Conservation (phyloP, 495 filamentous ascomycete genomes). For the Xanthoparmelia taractica region DNA sequence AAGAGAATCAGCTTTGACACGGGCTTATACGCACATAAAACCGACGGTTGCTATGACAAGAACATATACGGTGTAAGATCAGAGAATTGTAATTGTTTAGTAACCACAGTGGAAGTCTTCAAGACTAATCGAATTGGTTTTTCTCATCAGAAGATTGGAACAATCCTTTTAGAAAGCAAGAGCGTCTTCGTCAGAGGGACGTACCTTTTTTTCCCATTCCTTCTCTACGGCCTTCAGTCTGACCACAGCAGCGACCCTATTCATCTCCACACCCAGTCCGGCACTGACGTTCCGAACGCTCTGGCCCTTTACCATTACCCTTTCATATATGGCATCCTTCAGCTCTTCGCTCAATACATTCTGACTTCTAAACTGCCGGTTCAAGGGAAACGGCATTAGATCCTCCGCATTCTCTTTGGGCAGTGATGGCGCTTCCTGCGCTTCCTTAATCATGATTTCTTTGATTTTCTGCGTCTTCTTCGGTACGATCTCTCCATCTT, state of each 20-base stretch:
- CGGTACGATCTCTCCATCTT: constrained; percentile 18
- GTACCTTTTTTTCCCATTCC: constrained; percentile 64
- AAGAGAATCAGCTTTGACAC: not conserved
- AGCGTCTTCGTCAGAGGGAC: constrained; percentile 26
- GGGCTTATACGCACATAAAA: not conserved
- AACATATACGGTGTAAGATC: constrained; percentile 20
- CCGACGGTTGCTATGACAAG: not conserved
- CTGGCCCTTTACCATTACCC: constrained; percentile 54
- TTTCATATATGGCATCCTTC: constrained; percentile 64
- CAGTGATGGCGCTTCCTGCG: constrained; percentile 22
- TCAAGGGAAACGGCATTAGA: constrained; percentile 64
- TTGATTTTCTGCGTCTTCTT: constrained; percentile 15
- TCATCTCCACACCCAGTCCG: constrained; percentile 69
- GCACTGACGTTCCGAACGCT: constrained; percentile 74
- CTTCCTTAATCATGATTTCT: constrained; percentile 19
- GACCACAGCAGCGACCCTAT: constrained; percentile 81
- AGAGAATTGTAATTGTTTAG: constrained; percentile 43
- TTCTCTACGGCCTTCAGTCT: constrained; percentile 82
- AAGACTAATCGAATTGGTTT: constrained; percentile 98
- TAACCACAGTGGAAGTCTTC: constrained; percentile 68
- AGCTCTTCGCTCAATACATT: constrained; percentile 68
- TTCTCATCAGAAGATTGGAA: constrained; percentile 50
- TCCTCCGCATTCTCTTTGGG: constrained; percentile 35
- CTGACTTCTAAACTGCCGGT: constrained; percentile 61
- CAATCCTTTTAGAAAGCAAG: constrained; percentile 1